Percentiles rank a stretch among this genome's conserved stretches.
Evolutionary conservation across 257 asterid genomes (phyloP).

Genomic region (Plantago elongata): DNA sequence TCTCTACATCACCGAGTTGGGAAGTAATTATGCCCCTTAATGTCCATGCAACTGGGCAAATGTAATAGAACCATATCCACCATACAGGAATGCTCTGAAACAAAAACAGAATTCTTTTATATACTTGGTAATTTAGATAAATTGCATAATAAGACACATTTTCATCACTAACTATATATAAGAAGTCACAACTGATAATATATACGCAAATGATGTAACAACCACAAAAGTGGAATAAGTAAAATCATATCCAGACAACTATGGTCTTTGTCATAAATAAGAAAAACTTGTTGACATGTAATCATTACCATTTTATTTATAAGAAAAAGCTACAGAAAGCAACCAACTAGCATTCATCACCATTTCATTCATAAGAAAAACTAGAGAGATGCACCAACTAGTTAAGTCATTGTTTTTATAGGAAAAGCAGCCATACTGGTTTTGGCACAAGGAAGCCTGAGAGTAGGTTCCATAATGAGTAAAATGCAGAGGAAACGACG

Average conservation of each 20-base stretch:
- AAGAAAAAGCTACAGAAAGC: too few relatives aligned
- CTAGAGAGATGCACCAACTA: neutral
- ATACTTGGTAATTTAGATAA: too few relatives aligned
- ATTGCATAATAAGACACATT: too few relatives aligned
- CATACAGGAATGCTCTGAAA: conserved; percentile 67
- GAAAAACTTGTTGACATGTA: too few relatives aligned
- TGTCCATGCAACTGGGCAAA: conserved; percentile 76
- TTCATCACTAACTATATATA: too few relatives aligned
- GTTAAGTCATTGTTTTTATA: neutral
- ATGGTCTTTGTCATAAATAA: too few relatives aligned
- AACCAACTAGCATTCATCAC: too few relatives aligned
- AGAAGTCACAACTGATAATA: too few relatives aligned
- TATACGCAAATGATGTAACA: too few relatives aligned
- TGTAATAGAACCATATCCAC: conserved; percentile 94
- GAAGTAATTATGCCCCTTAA: conserved; percentile 73
- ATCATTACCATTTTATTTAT: too few relatives aligned
- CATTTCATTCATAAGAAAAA: neutral
- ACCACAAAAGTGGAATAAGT: too few relatives aligned
- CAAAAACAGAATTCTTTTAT: neutral
- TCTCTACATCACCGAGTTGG: conserved; percentile 76
- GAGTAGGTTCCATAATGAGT: conserved; percentile 48
- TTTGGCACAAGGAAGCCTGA: conserved; percentile 55
- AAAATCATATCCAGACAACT: too few relatives aligned
- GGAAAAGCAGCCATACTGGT: conserved; percentile 27
- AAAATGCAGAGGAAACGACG: conserved; percentile 39